These are phyloP conservation scores for Aspergillus pseudoterreus DNA, from an alignment of 2,329 filamentous ascomycete species.

Conservation along the genomic window DNA sequence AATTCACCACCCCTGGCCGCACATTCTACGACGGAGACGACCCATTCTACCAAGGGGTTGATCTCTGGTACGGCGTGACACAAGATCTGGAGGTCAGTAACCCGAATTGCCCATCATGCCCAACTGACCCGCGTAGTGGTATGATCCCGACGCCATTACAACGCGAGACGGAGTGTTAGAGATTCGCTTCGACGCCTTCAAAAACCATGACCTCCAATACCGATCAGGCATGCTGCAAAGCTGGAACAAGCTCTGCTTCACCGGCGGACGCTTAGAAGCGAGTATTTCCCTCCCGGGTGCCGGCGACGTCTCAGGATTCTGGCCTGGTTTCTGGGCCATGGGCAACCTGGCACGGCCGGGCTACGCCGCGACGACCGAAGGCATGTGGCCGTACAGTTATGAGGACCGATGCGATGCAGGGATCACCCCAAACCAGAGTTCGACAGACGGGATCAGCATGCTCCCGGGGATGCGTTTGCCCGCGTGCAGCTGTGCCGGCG, in stretches of 20 bases:
- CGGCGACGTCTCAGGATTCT: constrained; percentile 66
- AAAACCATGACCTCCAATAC: constrained; percentile 63
- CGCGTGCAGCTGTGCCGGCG: constrained; percentile 61
- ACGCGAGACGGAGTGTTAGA: constrained; percentile 62
- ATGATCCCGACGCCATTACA: constrained; percentile 64
- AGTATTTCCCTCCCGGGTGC: constrained; percentile 66
- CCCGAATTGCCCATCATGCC: background rate
- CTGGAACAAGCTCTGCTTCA: constrained; percentile 72
- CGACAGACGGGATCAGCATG: constrained; percentile 61
- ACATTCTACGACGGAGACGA: constrained; percentile 71
- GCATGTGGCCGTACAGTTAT: constrained; percentile 72
- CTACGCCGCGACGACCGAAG: constrained; percentile 66
- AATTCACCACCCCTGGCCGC: constrained; percentile 64
- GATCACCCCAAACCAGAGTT: constrained; percentile 69
- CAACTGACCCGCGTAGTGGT: constrained; percentile 50
- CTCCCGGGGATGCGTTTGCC: constrained; percentile 68
- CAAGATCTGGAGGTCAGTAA: constrained; percentile 59
- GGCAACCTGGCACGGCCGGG: constrained; percentile 68
- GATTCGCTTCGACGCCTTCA: constrained; percentile 61
- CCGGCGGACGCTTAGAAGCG: constrained; percentile 65
- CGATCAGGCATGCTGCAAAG: constrained; percentile 71
- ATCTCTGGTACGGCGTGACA: constrained; percentile 70
- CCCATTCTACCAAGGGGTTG: constrained; percentile 63
- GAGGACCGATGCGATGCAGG: constrained; percentile 65
- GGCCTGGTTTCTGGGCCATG: constrained; percentile 75